These are phyloP conservation scores for Colletotrichum zoysiae DNA, from an alignment of 2,329 filamentous ascomycete species.

Conservation along the genomic window DNA sequence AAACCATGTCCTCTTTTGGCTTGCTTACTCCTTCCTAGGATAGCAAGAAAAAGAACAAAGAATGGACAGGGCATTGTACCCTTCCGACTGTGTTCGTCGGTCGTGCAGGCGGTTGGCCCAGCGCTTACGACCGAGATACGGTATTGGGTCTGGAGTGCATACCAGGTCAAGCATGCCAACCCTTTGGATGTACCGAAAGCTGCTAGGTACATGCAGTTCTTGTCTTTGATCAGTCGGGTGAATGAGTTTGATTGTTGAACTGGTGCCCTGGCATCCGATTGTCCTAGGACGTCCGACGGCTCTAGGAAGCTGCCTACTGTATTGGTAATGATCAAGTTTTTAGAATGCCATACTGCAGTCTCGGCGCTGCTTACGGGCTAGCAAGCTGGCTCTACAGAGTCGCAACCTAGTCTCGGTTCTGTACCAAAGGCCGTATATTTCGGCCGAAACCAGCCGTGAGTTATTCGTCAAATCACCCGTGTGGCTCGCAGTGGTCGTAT, in stretches of 20 bases:
- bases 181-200: background rate
- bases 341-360: background rate
- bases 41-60: background rate
- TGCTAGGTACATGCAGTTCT: background rate
- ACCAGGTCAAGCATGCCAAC: background rate
- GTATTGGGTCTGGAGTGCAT: background rate
- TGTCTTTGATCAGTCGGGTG: background rate
- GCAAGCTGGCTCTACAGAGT: background rate
- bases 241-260: background rate
- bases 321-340: background rate
- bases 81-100: background rate
- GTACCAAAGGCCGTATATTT: background rate
- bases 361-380: background rate
- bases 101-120: background rate
- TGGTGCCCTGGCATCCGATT: background rate
- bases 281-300: background rate
- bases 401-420: background rate
- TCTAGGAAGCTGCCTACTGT: background rate
- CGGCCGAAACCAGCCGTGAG: slow-evolving; percentile 17
- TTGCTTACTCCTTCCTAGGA: background rate
- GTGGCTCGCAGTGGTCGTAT: slow-evolving; percentile 17
- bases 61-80: background rate
- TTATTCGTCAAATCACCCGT: slow-evolving; percentile 9
- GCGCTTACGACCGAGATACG: background rate
- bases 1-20: background rate